Conservation (phyloP, 1,139 yeast genomes). For the Magnusiomyces suaveolens region DNA sequence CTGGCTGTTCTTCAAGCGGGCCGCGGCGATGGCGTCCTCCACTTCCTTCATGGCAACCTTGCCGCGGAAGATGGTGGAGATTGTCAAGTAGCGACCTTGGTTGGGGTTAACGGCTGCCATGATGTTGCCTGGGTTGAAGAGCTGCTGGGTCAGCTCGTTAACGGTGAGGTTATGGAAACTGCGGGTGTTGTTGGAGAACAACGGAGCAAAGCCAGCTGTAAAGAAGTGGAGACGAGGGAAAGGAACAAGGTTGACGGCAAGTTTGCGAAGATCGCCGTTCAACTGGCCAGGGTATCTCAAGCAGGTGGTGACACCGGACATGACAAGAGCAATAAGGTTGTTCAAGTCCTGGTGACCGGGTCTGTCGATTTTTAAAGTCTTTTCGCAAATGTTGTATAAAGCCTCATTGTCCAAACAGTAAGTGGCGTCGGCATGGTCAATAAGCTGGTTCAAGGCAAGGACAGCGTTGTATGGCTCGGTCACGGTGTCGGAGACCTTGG, state of each 20-base stretch:
- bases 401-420: slow-evolving; percentile 41
- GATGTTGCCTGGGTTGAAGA: slow-evolving; percentile 37
- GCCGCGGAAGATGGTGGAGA: slow-evolving; percentile 40
- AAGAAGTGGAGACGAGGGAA: slow-evolving; percentile 41
- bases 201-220: slow-evolving; percentile 40
- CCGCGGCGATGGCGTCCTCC: slow-evolving; percentile 35
- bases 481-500: slow-evolving; percentile 39
- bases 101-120: slow-evolving; percentile 41
- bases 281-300: slow-evolving; percentile 41
- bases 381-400: slow-evolving; percentile 36
- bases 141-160: slow-evolving; percentile 40
- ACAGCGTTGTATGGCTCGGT: slow-evolving; percentile 40
- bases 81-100: slow-evolving; percentile 38
- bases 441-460: slow-evolving; percentile 36
- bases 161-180: slow-evolving; percentile 36
- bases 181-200: slow-evolving; percentile 32
- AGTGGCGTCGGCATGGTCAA: slow-evolving; percentile 39
- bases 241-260: slow-evolving; percentile 40
- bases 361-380: slow-evolving; percentile 34
- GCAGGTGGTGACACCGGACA: slow-evolving; percentile 41
- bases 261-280: slow-evolving; percentile 39
- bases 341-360: slow-evolving; percentile 38
- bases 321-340: slow-evolving; percentile 37
- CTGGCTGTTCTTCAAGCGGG: slow-evolving; percentile 32
- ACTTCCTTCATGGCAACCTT: slow-evolving; percentile 39